A percentile compares a stretch with the other conserved stretches of the same genome.
Conservation (phyloP, 179 eudicot species). For the Patellifolia procumbens region DNA sequence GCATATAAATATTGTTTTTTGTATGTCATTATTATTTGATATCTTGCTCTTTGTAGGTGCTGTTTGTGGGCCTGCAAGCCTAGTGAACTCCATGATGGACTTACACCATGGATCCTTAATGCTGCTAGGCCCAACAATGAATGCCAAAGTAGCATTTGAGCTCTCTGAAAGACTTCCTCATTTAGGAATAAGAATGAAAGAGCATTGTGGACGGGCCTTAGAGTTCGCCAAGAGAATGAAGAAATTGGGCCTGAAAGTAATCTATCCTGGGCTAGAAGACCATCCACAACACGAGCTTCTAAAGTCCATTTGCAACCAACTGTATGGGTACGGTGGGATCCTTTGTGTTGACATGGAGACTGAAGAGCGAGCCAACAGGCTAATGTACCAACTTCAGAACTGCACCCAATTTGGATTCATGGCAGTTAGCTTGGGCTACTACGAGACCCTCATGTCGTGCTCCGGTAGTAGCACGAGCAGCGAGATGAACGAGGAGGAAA, state of each 20-base stretch:
- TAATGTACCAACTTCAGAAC: conserved; percentile 81
- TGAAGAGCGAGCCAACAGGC: conserved; percentile 66
- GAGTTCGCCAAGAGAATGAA: conserved; percentile 74
- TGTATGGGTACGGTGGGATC: conserved; percentile 83
- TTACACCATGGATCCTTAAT: conserved; percentile 80
- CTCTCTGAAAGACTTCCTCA: conserved; percentile 85
- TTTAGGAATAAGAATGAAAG: conserved; percentile 80
- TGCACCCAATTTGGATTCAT: conserved; percentile 81
- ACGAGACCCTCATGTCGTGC: conserved; percentile 97
- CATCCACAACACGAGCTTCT: conserved; percentile 76
- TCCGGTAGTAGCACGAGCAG: conserved; percentile 93
- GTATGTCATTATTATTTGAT: neutral
- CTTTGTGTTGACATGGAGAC: conserved; percentile 88
- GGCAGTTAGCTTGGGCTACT: conserved; percentile 97
- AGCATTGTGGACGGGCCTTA: conserved; percentile 76
- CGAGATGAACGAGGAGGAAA: conserved; percentile 76
- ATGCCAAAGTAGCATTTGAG: conserved; percentile 90
- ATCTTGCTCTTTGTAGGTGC: conserved; percentile 55
- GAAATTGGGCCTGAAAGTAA: conserved; percentile 73
- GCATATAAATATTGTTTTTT: no score
- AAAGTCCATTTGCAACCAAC: conserved; percentile 58
- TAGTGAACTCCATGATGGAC: conserved; percentile 95
- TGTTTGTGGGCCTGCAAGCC: conserved; percentile 80
- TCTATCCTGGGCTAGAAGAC: conserved; percentile 88
- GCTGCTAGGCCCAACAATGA: conserved; percentile 97